Evolutionary conservation across 2,329 filamentous ascomycete genomes (phyloP), one percentile per base, ranked within the genome.

Genomic region (Passalora sequoiae): DNA sequence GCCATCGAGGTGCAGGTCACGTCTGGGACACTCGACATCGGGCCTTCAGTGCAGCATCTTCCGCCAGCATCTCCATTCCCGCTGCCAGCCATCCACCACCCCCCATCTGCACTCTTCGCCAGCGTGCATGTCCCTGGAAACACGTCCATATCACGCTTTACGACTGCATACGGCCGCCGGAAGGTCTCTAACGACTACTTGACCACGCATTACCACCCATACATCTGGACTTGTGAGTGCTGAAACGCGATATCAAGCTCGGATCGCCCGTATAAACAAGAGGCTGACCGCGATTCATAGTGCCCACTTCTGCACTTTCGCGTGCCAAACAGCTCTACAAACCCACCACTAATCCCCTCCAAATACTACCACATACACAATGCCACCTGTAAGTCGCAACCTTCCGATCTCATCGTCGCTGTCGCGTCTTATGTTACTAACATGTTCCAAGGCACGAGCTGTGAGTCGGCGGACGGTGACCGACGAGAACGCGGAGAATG

Each of bases 401-500:
- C 38, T 21, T n/a, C n/a, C 21, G 13, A 16, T 13, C 9, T 41
- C 40, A 30, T 46, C 25, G 24, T 44, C 43, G 31, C 38, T 44
- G 39, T 37, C 28, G 38, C 28, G 20, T 33, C 6, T 20, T 40
- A 24, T 53, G 52, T 52, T 50, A 60, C 66, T 73, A 73, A 76
- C 67, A 57, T 50, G 56, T 36, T 49, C 54, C 29, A 61, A 83
- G 84, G 78, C 76, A 73, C 84, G 86, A 69, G 74, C 81, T 61
- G 80, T 84, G 69, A 36, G 33, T 36, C 78, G 81, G 66, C 84
- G 89, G 70, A 78, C 81, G 66, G 77, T 84, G 60, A 84, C 84
- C 55, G 92, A 94, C 68, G 89, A 96, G 74, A 96, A 96, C 65
- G 91, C 96, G 66, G 92, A 96, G 74, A 68, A 67, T 46, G 53